Evolutionary conservation across 192 early-diverging fungal genomes (phyloP).

Genomic region (Gryganskiella cystojenkinii): DNA sequence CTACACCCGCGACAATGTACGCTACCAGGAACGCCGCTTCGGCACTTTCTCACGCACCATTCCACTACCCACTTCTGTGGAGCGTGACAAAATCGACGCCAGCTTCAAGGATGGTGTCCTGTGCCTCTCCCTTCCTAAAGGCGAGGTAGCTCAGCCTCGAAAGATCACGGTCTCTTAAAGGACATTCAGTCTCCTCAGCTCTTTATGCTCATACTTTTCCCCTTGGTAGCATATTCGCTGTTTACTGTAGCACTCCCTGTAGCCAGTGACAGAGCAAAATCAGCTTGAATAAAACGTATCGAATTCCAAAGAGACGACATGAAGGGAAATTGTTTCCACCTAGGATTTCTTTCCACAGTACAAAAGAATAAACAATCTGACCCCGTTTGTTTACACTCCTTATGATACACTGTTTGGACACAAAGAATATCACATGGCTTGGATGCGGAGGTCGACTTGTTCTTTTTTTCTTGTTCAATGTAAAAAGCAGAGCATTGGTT

Average conservation of each 20-base stretch:
- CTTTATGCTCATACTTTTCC: not conserved
- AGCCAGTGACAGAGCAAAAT: not conserved
- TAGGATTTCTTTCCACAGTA: too few species aligned
- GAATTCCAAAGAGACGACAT: too few species aligned
- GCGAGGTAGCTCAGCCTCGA: constrained; percentile 33
- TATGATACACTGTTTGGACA: too few species aligned
- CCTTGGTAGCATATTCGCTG: not conserved
- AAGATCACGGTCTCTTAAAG: constrained; percentile 59
- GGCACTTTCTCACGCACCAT: constrained; percentile 62
- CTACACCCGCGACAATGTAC: constrained; percentile 52
- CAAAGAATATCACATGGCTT: too few species aligned
- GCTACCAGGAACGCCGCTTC: constrained; percentile 61
- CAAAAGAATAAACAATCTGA: too few species aligned
- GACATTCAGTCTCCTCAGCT: not conserved
- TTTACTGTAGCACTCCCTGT: not conserved
- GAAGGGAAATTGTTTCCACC: too few species aligned
- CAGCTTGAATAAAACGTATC: too few species aligned
- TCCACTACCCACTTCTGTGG: constrained; percentile 58
- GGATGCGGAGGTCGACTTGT: too few species aligned
- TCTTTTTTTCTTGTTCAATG: too few species aligned
- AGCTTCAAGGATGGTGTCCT: constrained; percentile 67
- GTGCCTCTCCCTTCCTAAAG: constrained; percentile 59
- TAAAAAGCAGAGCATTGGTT: too few species aligned
- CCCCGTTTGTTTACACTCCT: too few species aligned
- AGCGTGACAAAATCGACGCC: constrained; percentile 60